Percentiles rank a stretch among this genome's conserved stretches.
Evolutionary conservation across 768 basidiomycete species (phyloP).

Genomic region (Podaxis sp.): DNA sequence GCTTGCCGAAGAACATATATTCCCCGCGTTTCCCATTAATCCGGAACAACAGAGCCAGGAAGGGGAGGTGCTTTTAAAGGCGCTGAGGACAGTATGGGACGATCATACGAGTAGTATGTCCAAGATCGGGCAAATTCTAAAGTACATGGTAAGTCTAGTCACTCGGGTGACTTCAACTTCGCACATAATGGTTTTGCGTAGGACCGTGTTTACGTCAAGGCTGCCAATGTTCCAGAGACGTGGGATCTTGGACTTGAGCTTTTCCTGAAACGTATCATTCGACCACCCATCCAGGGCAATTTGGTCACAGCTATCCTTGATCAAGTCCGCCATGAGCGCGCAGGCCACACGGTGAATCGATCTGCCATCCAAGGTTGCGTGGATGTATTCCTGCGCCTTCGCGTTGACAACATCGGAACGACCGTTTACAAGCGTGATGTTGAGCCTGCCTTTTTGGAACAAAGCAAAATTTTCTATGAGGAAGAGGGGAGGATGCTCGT

Average conservation of each 20-base stretch:
- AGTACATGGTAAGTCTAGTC: slow-evolving; percentile 81
- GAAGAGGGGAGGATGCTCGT: slow-evolving; percentile 70
- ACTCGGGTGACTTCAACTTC: background rate
- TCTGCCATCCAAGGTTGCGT: slow-evolving; percentile 88
- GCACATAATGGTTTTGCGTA: slow-evolving; percentile 27
- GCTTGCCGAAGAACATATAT: slow-evolving; percentile 72
- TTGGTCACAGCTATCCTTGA: slow-evolving; percentile 78
- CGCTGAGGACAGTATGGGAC: slow-evolving; percentile 85
- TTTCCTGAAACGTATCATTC: slow-evolving; percentile 81
- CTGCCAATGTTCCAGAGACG: slow-evolving; percentile 74
- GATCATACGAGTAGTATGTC: slow-evolving; percentile 89
- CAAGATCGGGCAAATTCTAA: slow-evolving; percentile 85
- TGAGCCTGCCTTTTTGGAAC: slow-evolving; percentile 76
- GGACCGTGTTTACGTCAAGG: slow-evolving; percentile 88
- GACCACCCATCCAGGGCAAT: slow-evolving; percentile 79
- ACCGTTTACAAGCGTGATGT: slow-evolving; percentile 82
- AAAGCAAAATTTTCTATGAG: slow-evolving; percentile 79
- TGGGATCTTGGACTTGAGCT: slow-evolving; percentile 80
- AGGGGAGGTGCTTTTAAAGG: slow-evolving; percentile 82
- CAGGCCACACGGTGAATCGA: slow-evolving; percentile 88
- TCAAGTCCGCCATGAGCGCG: slow-evolving; percentile 88
- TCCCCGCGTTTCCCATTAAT: slow-evolving; percentile 75
- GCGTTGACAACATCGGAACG: slow-evolving; percentile 42
- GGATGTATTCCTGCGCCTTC: slow-evolving; percentile 75
- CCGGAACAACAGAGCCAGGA: slow-evolving; percentile 76